Evolutionary conservation across 352 stramenopile species (phyloP).

Genomic region (Nothophytophthora sp.): DNA sequence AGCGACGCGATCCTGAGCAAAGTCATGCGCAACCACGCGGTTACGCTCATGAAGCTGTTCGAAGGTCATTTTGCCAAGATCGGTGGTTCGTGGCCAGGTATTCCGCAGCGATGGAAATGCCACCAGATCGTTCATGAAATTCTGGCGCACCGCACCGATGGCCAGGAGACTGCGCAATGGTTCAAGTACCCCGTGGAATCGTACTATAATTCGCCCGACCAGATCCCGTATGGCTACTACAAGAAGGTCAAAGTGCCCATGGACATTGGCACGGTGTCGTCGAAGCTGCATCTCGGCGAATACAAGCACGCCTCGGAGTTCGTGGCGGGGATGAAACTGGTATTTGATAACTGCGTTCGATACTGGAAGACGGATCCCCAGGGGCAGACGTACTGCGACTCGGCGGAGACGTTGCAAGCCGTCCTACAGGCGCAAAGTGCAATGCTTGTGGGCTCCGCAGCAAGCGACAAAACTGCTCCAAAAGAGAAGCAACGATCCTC

Average conservation of each 20-base stretch:
- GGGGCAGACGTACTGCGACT: slow-evolving; percentile 81
- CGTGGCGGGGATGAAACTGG: slow-evolving; percentile 62
- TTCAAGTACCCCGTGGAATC: slow-evolving; percentile 88
- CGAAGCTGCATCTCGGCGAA: slow-evolving; percentile 61
- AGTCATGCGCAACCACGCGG: slow-evolving; percentile 81
- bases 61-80: slow-evolving; percentile 74
- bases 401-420: slow-evolving; percentile 55
- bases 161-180: slow-evolving; percentile 83
- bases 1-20: slow-evolving; percentile 83
- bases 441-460: slow-evolving; percentile 31
- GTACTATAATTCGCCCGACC: slow-evolving; percentile 83
- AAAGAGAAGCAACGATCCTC: slow-evolving; percentile 49
- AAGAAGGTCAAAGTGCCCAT: slow-evolving; percentile 79
- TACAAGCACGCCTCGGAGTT: slow-evolving; percentile 69
- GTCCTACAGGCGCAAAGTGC: slow-evolving; percentile 52
- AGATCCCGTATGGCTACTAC: slow-evolving; percentile 85
- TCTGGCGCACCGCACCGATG: slow-evolving; percentile 67
- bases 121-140: slow-evolving; percentile 84
- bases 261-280: slow-evolving; percentile 82
- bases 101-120: slow-evolving; percentile 81
- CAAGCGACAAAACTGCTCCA: slow-evolving; percentile 22
- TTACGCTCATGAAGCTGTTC: slow-evolving; percentile 86
- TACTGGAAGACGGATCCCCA: slow-evolving; percentile 82
- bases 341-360: slow-evolving; percentile 86
- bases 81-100: slow-evolving; percentile 61